Evolutionary conservation across 192 early-diverging fungal species (phyloP).

Genomic region (Blastocladiella britannica): DNA sequence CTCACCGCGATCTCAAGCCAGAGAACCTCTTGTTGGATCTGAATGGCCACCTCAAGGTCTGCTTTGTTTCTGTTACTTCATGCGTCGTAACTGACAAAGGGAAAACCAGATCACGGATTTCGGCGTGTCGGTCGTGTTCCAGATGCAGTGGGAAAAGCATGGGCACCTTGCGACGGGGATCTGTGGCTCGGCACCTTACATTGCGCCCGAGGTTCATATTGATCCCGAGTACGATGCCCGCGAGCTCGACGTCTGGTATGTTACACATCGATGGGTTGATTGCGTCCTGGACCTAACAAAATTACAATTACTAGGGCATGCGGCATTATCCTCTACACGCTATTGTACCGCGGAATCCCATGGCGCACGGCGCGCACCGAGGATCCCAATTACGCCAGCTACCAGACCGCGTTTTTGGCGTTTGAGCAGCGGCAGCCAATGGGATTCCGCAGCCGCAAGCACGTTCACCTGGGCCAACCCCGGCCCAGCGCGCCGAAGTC

Average conservation of each 20-base stretch:
- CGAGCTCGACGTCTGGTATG: slow-evolving; percentile 69
- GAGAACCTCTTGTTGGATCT: slow-evolving; percentile 73
- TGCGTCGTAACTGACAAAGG: no score
- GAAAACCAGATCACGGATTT: no score
- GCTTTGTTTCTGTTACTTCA: no score
- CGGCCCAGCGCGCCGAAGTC: no score
- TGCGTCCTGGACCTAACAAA: not conserved
- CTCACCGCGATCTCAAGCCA: slow-evolving; percentile 84
- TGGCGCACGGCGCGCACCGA: slow-evolving; percentile 34
- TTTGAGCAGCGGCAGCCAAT: slow-evolving; percentile 36
- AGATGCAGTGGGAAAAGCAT: slow-evolving; percentile 58
- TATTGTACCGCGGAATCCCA: slow-evolving; percentile 46
- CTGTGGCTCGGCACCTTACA: slow-evolving; percentile 88
- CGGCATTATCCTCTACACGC: slow-evolving; percentile 76
- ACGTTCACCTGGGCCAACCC: no score
- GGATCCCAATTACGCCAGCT: slow-evolving; percentile 41
- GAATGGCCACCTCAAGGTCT: slow-evolving; percentile 71
- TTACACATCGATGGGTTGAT: not conserved
- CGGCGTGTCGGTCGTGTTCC: slow-evolving; percentile 90
- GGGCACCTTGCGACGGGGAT: slow-evolving; percentile 66
- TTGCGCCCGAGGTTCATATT: slow-evolving; percentile 73
- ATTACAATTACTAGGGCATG: no score
- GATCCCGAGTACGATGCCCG: slow-evolving; percentile 71
- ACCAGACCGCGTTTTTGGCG: slow-evolving; percentile 33
- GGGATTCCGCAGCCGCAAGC: no score